phyloP scores from a whole-genome alignment of 2,329 filamentous ascomycete genomes.

The Sporothrix variecibatus region DNA sequence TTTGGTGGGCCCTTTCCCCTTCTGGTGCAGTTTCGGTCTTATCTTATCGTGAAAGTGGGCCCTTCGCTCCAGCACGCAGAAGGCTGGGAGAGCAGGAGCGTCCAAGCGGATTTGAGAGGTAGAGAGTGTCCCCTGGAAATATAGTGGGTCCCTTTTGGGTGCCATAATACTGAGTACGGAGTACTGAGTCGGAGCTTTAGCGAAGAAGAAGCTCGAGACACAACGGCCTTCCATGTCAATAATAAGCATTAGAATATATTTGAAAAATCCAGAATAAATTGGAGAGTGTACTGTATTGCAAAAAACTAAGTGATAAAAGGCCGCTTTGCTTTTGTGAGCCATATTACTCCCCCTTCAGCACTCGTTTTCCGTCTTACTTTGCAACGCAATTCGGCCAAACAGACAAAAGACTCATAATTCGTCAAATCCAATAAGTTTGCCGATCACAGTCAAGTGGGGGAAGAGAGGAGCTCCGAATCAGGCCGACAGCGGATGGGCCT shows the following conservation, averaged over 20 bases:
- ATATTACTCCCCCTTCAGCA: neutral
- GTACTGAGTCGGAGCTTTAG: neutral
- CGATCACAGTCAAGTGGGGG: neutral
- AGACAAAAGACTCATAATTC: neutral
- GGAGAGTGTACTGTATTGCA: too few relatives aligned
- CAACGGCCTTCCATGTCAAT: neutral
- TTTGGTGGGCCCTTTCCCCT: neutral
- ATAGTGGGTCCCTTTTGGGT: neutral
- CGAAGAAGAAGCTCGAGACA: too few relatives aligned
- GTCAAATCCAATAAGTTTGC: neutral
- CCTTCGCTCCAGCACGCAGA: neutral
- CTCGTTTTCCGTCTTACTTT: neutral
- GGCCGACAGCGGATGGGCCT: neutral
- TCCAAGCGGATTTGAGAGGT: neutral
- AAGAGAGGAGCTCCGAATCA: neutral
- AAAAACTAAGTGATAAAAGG: neutral
- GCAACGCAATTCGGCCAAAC: neutral
- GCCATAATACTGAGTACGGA: neutral
- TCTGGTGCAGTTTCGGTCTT: neutral
- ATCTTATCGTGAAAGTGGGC: constrained; percentile 1
- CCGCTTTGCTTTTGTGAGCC: neutral
- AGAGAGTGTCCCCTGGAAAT: neutral
- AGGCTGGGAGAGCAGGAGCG: neutral
- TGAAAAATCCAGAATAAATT: neutral
- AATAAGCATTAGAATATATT: neutral